Evolutionary conservation across 108 stramenopile genomes (phyloP), one percentile per base, ranked within the genome.

Genomic region (Pseudonitzschia pungens): DNA sequence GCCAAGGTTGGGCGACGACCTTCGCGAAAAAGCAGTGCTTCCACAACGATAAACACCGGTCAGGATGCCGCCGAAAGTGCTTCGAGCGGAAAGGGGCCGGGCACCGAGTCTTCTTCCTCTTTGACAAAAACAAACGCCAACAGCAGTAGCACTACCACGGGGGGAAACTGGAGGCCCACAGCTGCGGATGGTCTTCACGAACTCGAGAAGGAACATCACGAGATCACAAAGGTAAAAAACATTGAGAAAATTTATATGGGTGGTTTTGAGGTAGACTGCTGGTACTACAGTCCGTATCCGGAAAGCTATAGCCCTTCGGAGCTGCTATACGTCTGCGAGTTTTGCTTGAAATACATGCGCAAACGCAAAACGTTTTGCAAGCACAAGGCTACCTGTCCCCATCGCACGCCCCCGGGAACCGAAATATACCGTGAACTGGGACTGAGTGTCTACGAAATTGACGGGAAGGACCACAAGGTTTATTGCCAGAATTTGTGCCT

Each of bases 191-290:
- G 92, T 50, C 68, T 82, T 64, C 86, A 76, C 28, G 85, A 81
- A 65, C 84, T 94, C 68, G 96, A 97, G 77, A 84, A 83, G 57
- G 98, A 99, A 81, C 99, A 99, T 80, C 97, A 99, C 63, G 97
- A 98, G 78, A 91, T 97, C n/a, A 99, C 99, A 65, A 98, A 98
- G 73, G 96, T 99, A n/a, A 98, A 98, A 83, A 99, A 99, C 83
- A 95, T 99, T 64, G 83, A 89, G 52, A 82, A 84, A 63, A 97
- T 99, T 68, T 80, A 89, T 73, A 90, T 99, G 85, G 98, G 98
- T 9, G 75, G 75, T 62, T 95, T 82, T 72, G 89, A 91, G 36
- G 83, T 98, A 5, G 93, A 99, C 68, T 92, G 97, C 24, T 99
- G 99, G 99, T 99, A 99, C 76, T 99, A 88, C 81, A 93, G 91